Base-by-base conservation (phyloP, 2,329 filamentous ascomycete species). In the Pezicula rhizophila region DNA sequence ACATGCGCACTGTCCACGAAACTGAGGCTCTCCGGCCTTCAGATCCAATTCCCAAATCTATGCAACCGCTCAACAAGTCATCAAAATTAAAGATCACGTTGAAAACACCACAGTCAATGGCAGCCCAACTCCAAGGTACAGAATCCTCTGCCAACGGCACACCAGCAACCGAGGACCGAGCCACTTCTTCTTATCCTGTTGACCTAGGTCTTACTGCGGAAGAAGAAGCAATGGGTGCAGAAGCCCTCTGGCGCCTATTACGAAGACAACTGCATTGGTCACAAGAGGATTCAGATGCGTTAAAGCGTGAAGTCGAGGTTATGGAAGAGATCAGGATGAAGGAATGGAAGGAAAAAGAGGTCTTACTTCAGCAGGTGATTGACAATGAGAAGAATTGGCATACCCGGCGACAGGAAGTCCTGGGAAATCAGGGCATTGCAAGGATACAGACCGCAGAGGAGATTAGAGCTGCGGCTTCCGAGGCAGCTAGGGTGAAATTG, bases 1-100 rank as follows among this genome's bases (percentile, higher is more conserved):
- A 99, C 66, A 97, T 97, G 89, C 87, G 93, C 59, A 97, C 93
- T 14, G 91, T 99, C 34, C 93, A 99, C 72, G 93, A 99, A 67
- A 96, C 92, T 3, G 93, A 99, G 70, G 87, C 89, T 14, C 76
- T 96, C 18, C 84, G 89, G n/a, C 87, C 88, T 4, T 83, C 80
- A 14, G 83, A 91, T 63, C 82, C 85, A 2, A 80, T 89, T 11
- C 82, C 85, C 18, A 87, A 89, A 65, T 82, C 82, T 50, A 78
- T 80, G 72, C 80, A 82, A 58, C 64, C 72, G 2, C 67, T 52
- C 14, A 53, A 53, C 15, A 58, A 58, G 14, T 68, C 70, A 40
- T 72, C 71, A 51, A 80, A 80, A 57, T 68, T 82, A 34, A 84
- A 83, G 60, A 81, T 82, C 54, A 78, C 82, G 59, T 73, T 83